Base-by-base conservation (phyloP, 2,329 filamentous ascomycete species). In the Beauveria bassiana region DNA sequence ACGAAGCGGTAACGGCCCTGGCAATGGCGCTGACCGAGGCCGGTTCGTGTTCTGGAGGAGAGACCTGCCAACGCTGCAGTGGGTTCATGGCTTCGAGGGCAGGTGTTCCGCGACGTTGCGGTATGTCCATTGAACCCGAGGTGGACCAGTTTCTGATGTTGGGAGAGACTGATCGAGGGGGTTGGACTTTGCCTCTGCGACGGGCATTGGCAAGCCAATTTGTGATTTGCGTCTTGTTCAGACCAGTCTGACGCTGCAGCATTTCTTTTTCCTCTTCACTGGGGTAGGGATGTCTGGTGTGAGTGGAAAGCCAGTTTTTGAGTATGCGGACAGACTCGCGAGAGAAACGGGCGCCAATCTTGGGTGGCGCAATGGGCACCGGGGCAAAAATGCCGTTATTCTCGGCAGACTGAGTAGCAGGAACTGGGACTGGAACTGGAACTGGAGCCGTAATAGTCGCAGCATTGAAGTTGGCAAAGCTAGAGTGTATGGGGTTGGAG, bases 141-240 rank as follows among this genome's bases (percentile, higher is more conserved):
- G 78, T 76, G 22, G 81, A 82, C 61, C 83, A 82, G 65, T 76
- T 80, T 64, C 80, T 81, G 28, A 85, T 81, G 66, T 87, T 84
- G 1, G 91, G 89, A 5, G 90, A 93, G 20, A 82, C 85, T 34
- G 84, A 86, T 65, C 87, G 81, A 52, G 85, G 85, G 2, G 84
- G 79, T 53, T 86, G 84, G 60, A 89, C 86, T 76, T 96, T 96
- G 68, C 90, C 87, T 64, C 92, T 83, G 61, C 92, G 85, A 49
- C 92, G 86, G 62, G 91, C 91, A 73, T 96, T 96, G 63, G 92
- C 92, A 52, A 96, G 84, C 92, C 92, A 96, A 71, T 96, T 96
- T 12, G 87, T 88, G 67, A 96, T 93, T 70, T 97, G 93, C 16
- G 82, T 88, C 68, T 90, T 86, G 71, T 86, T 92, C 46, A 97